A percentile compares a stretch with the other conserved stretches of the same genome.
Evolutionary conservation across 2,329 filamentous ascomycete species (phyloP).

Genomic region (Dichotomopilus funicola): DNA sequence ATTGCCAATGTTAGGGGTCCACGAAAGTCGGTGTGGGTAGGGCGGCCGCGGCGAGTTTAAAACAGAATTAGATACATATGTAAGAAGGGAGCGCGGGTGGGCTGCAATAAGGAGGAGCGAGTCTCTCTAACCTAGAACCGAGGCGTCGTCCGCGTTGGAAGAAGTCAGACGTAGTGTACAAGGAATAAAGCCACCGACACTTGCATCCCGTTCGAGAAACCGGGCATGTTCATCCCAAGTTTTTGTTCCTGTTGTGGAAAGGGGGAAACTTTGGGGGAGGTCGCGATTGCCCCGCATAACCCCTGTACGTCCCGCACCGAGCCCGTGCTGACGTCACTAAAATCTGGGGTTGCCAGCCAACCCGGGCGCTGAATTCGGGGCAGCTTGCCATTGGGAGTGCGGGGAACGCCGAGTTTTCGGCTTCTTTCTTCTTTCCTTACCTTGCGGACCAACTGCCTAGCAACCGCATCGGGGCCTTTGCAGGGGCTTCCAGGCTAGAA

Average conservation of each 20-base stretch:
- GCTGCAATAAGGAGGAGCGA: too few species aligned
- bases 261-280: background rate
- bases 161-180: background rate
- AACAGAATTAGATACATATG: too few species aligned
- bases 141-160: too few species aligned
- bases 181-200: conserved; percentile 7
- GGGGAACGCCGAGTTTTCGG: conserved; percentile 4
- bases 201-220: conserved; percentile 1
- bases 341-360: conserved; percentile 11
- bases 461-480: too few species aligned
- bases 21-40: background rate
- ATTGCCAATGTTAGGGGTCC: background rate
- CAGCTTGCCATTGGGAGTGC: conserved; percentile 9
- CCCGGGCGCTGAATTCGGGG: conserved; percentile 14
- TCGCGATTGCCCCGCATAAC: conserved; percentile 6
- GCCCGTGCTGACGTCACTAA: conserved; percentile 22
- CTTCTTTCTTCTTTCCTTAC: background rate
- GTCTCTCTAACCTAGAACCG: too few species aligned
- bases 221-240: background rate
- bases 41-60: too few species aligned
- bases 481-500: too few species aligned
- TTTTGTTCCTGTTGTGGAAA: background rate
- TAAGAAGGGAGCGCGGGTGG: too few species aligned
- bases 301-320: conserved; percentile 8
- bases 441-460: too few species aligned